phyloP scores from a whole-genome alignment of 352 stramenopile species.

The Globisporangium perplexum region DNA sequence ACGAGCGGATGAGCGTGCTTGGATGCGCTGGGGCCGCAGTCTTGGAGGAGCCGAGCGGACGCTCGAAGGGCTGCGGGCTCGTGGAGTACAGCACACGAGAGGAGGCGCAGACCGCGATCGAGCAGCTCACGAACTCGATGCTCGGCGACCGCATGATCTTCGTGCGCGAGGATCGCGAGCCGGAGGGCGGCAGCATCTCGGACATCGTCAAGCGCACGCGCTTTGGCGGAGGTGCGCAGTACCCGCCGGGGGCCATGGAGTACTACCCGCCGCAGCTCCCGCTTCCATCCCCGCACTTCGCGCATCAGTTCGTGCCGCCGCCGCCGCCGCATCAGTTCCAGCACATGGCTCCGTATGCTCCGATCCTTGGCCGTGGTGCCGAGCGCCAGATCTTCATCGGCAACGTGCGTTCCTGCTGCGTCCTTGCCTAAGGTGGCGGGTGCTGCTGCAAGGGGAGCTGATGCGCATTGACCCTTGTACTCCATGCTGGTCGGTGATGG shows the following conservation, averaged over 20 bases:
- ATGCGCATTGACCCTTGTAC: no score
- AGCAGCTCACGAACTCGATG: slow-evolving; percentile 89
- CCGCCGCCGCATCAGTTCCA: slow-evolving; percentile 3
- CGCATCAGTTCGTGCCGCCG: slow-evolving; percentile 1
- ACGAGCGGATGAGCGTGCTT: background rate
- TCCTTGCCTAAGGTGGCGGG: background rate
- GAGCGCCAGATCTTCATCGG: slow-evolving; percentile 63
- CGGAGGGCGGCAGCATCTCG: slow-evolving; percentile 63
- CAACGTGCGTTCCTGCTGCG: slow-evolving; percentile 30
- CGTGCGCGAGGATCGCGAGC: slow-evolving; percentile 82
- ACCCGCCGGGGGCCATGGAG: background rate
- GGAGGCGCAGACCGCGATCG: slow-evolving; percentile 85
- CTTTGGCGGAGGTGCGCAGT: background rate
- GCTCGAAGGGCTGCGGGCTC: slow-evolving; percentile 88
- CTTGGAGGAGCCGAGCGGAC: slow-evolving; percentile 70
- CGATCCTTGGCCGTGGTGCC: slow-evolving; percentile 14
- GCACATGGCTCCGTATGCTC: background rate
- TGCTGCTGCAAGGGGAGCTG: background rate
- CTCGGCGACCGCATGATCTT: slow-evolving; percentile 89
- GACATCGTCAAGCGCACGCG: slow-evolving; percentile 44
- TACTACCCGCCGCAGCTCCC: slow-evolving; percentile 7
- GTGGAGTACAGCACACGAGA: slow-evolving; percentile 64
- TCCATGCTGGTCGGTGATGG: no score
- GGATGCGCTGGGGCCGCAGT: slow-evolving; percentile 30
- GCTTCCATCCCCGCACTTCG: background rate